These are phyloP conservation scores for Candida sphagnicola DNA, from an alignment of 805 yeast genomes.

Conservation along the genomic window DNA sequence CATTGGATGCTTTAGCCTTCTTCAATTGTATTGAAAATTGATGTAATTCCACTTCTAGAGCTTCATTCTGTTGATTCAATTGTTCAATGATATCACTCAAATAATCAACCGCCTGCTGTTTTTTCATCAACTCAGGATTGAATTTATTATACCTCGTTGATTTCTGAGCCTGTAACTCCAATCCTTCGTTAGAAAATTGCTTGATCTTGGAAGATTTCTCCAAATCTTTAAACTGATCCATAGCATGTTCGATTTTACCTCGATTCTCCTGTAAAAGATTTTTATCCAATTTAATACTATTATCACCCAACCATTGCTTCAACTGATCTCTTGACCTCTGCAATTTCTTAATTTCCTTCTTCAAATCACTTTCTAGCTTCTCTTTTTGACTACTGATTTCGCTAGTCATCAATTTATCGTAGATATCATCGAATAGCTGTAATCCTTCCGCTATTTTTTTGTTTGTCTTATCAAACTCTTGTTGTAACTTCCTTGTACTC, in stretches of 20 bases:
- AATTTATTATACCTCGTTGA: constrained; percentile 22
- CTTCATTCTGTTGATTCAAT: constrained; percentile 75
- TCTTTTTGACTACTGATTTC: constrained; percentile 89
- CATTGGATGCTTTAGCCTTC: constrained; percentile 50
- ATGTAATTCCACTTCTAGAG: constrained; percentile 63
- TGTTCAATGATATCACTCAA: constrained; percentile 72
- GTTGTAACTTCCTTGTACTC: constrained; percentile 45
- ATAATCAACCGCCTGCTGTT: constrained; percentile 67
- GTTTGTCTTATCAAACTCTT: constrained; percentile 90
- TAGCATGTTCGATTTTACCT: constrained; percentile 74
- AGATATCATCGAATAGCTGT: constrained; percentile 75
- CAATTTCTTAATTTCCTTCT: constrained; percentile 90
- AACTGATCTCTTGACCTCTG: constrained; percentile 94
- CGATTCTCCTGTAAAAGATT: constrained; percentile 53
- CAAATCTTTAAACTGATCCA: constrained; percentile 94
- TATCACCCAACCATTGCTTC: constrained; percentile 89
- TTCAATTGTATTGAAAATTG: constrained; percentile 32
- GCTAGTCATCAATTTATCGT: constrained; percentile 78
- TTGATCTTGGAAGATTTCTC: constrained; percentile 92
- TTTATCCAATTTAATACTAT: constrained; percentile 76
- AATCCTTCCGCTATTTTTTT: constrained; percentile 90
- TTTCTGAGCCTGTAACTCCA: constrained; percentile 54
- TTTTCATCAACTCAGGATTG: constrained; percentile 80
- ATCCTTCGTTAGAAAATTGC: constrained; percentile 90
- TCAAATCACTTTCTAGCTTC: constrained; percentile 85